Evolutionary conservation across 1,139 yeast genomes (phyloP).

Genomic region (Candida sojae): DNA sequence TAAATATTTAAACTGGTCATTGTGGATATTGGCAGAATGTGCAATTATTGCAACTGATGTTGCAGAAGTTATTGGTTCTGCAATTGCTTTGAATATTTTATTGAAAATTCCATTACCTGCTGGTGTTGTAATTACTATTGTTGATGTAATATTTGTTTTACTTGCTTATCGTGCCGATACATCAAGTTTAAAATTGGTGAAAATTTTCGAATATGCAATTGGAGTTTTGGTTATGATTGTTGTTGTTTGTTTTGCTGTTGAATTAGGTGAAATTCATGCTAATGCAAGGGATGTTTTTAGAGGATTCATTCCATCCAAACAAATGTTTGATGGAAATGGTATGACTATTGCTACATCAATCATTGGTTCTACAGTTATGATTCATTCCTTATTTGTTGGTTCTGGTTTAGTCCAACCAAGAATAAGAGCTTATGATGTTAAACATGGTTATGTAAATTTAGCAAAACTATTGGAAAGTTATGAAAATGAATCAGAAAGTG

Average conservation of each 20-base stretch:
- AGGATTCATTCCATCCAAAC: slow-evolving; percentile 69
- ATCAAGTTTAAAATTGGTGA: slow-evolving; percentile 61
- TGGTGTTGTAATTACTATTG: slow-evolving; percentile 71
- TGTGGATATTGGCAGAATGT: slow-evolving; percentile 73
- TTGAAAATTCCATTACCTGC: slow-evolving; percentile 73
- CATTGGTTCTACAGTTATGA: slow-evolving; percentile 84
- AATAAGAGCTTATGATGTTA: slow-evolving; percentile 61
- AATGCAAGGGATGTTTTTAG: slow-evolving; percentile 55
- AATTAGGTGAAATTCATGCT: slow-evolving; percentile 57
- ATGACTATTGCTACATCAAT: slow-evolving; percentile 75
- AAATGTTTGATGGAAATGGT: slow-evolving; percentile 64
- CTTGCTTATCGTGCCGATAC: slow-evolving; percentile 75
- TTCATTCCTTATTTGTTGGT: slow-evolving; percentile 74
- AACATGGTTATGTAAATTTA: slow-evolving; percentile 45
- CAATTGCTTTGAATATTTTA: slow-evolving; percentile 75
- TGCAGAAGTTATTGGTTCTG: slow-evolving; percentile 89
- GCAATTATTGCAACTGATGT: slow-evolving; percentile 85
- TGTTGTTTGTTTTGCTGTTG: slow-evolving; percentile 70
- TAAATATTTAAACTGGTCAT: slow-evolving; percentile 51
- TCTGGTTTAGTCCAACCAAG: slow-evolving; percentile 81
- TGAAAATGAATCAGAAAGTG: slow-evolving; percentile 2
- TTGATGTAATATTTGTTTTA: slow-evolving; percentile 72
- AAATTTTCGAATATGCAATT: slow-evolving; percentile 66
- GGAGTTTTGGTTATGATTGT: slow-evolving; percentile 69
- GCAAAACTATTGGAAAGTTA: slow-evolving; percentile 15